Conservation (phyloP, 2,329 filamentous ascomycete species). For the Neonectria sp. region DNA sequence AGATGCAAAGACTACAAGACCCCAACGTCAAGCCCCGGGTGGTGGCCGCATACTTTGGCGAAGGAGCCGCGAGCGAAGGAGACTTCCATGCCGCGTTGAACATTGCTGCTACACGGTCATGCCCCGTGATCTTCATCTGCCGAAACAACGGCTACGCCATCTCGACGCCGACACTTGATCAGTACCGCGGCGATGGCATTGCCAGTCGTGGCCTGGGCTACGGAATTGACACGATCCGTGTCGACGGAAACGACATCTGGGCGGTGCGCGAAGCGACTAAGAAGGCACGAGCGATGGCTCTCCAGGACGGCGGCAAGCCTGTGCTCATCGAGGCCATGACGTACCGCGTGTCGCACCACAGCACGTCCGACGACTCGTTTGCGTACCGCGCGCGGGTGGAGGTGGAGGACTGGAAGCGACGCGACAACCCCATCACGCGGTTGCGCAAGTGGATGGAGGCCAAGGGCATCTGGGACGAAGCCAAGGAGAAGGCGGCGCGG, state of each 20-base stretch:
- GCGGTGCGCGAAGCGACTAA: conserved; percentile 87
- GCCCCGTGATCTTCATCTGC: conserved; percentile 91
- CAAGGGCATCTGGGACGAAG: conserved; percentile 86
- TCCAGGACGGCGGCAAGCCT: conserved; percentile 84
- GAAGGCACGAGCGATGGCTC: conserved; percentile 82
- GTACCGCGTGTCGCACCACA: conserved; percentile 98
- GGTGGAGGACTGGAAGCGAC: conserved; percentile 94
- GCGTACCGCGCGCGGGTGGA: conserved; percentile 94
- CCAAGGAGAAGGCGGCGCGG: conserved; percentile 81
- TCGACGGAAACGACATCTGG: conserved; percentile 96
- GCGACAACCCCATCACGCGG: conserved; percentile 90
- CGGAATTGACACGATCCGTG: conserved; percentile 92
- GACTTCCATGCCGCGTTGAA: conserved; percentile 95
- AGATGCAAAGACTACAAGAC: conserved; percentile 82
- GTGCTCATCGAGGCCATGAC: conserved; percentile 96
- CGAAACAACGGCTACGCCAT: conserved; percentile 96
- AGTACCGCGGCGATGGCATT: conserved; percentile 93
- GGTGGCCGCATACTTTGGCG: conserved; percentile 89
- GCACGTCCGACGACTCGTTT: conserved; percentile 96
- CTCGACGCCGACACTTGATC: conserved; percentile 89
- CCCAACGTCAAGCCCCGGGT: conserved; percentile 78
- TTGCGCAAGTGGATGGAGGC: conserved; percentile 93
- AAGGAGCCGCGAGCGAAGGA: conserved; percentile 90
- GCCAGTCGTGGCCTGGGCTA: conserved; percentile 90
- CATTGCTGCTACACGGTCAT: conserved; percentile 90